Percentiles rank a stretch among this genome's conserved stretches.
Evolutionary conservation across 164 flowering plant genomes (phyloP).

Genomic region (Santalum album): DNA sequence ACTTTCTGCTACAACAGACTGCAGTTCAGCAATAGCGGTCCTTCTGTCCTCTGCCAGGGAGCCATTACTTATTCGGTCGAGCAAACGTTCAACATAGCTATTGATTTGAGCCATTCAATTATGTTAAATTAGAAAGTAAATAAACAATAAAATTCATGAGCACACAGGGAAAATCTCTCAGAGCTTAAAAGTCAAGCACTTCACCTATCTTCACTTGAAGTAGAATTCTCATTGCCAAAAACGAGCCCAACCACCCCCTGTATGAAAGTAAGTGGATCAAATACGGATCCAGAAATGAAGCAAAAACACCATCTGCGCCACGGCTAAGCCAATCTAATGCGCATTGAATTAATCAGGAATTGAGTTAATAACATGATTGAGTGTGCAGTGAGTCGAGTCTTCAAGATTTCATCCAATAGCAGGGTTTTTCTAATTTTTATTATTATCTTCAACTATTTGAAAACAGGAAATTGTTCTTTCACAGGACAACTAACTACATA

Average conservation of each 20-base stretch:
- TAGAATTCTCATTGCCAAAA: conserved; percentile 71
- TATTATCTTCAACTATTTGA: no score
- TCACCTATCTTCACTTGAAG: conserved; percentile 79
- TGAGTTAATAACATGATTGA: no score
- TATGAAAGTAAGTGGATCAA: neutral
- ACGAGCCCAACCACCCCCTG: conserved; percentile 94
- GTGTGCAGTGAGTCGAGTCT: no score
- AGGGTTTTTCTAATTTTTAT: no score
- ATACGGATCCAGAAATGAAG: no score
- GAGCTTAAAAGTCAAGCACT: neutral
- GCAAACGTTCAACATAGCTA: conserved; percentile 87
- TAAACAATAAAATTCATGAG: neutral
- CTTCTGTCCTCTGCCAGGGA: conserved; percentile 84
- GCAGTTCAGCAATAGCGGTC: conserved; percentile 78
- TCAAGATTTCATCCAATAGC: no score
- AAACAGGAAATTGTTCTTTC: no score
- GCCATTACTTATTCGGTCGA: conserved; percentile 95
- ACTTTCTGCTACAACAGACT: conserved; percentile 86
- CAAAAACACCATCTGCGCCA: no score
- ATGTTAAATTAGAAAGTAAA: neutral
- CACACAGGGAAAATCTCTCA: neutral
- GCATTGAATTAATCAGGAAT: no score
- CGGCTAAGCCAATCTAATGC: no score
- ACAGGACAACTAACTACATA: no score
- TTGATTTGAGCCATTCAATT: neutral